Evolutionary conservation across 192 early-diverging fungal species (phyloP).

Genomic region (Gorgonomyces haynaldii): DNA sequence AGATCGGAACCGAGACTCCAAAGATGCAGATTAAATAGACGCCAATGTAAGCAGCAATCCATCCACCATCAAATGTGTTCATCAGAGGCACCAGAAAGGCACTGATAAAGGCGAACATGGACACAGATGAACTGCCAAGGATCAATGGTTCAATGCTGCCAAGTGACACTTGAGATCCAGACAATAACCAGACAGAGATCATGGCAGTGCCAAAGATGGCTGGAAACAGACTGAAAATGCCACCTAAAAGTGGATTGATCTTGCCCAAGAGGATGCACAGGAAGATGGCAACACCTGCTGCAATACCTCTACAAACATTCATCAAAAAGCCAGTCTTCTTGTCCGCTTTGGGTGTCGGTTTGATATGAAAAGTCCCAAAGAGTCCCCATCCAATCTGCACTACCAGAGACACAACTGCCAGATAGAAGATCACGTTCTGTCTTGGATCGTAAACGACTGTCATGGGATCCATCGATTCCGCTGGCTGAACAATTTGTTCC

Average conservation of each 20-base stretch:
- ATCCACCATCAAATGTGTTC: too few relatives aligned
- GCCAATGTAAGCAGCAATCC: too few relatives aligned
- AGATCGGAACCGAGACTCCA: too few relatives aligned
- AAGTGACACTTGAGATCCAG: constrained; percentile 1
- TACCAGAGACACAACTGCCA: background rate
- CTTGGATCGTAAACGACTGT: background rate
- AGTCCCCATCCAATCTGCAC: background rate
- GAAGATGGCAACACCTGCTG: constrained; percentile 2
- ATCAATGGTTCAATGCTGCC: constrained; percentile 3
- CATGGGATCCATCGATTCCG: background rate
- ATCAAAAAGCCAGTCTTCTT: background rate
- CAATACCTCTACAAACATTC: background rate
- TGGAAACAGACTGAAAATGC: background rate
- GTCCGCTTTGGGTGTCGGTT: background rate
- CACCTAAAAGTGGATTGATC: background rate
- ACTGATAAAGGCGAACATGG: background rate
- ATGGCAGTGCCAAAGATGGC: constrained; percentile 4
- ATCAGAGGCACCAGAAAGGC: constrained; percentile 1
- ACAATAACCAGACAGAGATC: constrained; percentile 3
- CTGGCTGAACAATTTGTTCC: background rate
- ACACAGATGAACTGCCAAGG: background rate
- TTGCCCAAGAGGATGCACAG: background rate
- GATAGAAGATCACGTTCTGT: background rate
- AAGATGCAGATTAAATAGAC: too few relatives aligned
- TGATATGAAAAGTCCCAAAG: background rate